phyloP scores from a whole-genome alignment of 345 rosid genomes.

The Rhodamnia argentea region DNA sequence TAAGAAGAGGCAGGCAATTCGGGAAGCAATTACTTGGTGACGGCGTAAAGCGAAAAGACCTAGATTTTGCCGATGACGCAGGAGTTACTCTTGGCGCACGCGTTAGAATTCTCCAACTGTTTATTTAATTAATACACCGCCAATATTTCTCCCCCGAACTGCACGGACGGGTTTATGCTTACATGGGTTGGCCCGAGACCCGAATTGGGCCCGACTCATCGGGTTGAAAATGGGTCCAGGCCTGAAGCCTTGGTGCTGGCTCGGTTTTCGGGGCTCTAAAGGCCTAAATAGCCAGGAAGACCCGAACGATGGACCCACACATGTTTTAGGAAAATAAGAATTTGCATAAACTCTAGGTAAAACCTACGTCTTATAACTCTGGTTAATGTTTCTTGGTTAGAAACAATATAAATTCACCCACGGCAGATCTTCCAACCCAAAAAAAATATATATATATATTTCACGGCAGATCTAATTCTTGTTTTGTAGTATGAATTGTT shows the following conservation, averaged over 20 bases:
- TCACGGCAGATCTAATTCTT: neutral
- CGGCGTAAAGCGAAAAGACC: neutral
- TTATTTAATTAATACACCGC: neutral
- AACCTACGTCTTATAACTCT: neutral
- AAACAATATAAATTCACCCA: neutral
- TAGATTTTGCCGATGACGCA: neutral
- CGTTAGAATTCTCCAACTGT: neutral
- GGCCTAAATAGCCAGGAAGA: neutral
- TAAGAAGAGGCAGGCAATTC: neutral
- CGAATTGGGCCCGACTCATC: neutral
- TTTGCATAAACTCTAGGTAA: neutral
- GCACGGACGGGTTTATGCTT: neutral
- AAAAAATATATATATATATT: no score
- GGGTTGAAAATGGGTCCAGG: neutral
- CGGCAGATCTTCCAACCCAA: no score
- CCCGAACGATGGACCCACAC: neutral
- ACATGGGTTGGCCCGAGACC: neutral
- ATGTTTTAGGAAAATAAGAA: neutral
- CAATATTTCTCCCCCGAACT: neutral
- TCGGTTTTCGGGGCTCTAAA: neutral
- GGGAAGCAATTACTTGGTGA: neutral
- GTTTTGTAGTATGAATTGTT: neutral
- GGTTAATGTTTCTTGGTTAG: neutral
- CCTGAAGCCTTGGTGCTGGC: neutral
- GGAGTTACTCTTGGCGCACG: neutral